phyloP scores from a whole-genome alignment of 2,329 filamentous ascomycete species.

The Talaromyces funiculosus region DNA sequence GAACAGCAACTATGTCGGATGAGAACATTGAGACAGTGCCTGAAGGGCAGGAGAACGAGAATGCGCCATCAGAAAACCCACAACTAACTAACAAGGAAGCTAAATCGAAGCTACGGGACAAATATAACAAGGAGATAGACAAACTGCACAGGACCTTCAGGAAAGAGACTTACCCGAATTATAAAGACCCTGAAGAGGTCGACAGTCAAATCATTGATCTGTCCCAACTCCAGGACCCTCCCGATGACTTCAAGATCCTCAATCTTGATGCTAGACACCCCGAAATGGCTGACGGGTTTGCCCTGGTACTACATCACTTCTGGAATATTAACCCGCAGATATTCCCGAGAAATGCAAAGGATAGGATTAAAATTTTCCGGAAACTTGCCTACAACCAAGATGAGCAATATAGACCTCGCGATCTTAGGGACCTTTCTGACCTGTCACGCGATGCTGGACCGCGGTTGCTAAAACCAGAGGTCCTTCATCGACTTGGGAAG shows the following conservation, averaged over 20 bases:
- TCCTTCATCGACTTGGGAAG: constrained; percentile 7
- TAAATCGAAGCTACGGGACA: background rate
- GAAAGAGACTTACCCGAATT: background rate
- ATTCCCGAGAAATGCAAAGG: background rate
- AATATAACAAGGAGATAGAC: background rate
- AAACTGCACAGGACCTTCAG: background rate
- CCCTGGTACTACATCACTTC: constrained; percentile 5
- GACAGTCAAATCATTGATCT: constrained; percentile 1
- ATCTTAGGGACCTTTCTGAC: background rate
- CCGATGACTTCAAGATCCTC: background rate
- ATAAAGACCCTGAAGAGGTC: background rate
- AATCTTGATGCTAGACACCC: background rate
- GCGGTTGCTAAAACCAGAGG: constrained; percentile 23
- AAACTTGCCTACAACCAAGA: constrained; percentile 13
- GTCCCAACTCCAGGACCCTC: background rate
- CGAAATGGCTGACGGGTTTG: background rate
- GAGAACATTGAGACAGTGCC: background rate
- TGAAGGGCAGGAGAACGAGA: background rate
- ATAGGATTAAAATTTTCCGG: background rate
- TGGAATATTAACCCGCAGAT: constrained; percentile 11
- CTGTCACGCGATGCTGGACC: constrained; percentile 22
- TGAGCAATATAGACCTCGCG: background rate
- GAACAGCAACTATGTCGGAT: background rate
- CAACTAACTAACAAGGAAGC: background rate
- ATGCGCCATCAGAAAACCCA: background rate